phyloP scores from a whole-genome alignment of 352 stramenopile species.

The Phytophthora pinifolia region DNA sequence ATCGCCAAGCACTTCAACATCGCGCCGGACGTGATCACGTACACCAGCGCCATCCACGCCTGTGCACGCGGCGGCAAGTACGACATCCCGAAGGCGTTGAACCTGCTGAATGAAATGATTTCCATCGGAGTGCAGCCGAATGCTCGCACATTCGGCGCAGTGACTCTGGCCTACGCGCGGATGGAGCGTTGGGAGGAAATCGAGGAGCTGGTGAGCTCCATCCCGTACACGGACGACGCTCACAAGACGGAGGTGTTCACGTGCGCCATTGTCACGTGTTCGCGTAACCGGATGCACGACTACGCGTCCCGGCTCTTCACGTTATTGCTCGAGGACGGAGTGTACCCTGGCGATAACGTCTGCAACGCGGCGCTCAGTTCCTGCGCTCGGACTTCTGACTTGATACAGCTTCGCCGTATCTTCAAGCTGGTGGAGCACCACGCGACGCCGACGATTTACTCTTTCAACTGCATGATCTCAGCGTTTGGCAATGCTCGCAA shows the following conservation, averaged over 20 bases:
- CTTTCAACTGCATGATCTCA: slow-evolving; percentile 84
- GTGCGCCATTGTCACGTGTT: slow-evolving; percentile 75
- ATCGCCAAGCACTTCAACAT: slow-evolving; percentile 72
- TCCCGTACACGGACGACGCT: slow-evolving; percentile 53
- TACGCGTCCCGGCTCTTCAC: slow-evolving; percentile 62
- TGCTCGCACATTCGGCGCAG: slow-evolving; percentile 72
- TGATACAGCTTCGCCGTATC: slow-evolving; percentile 59
- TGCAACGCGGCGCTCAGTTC: slow-evolving; percentile 71
- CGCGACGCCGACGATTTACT: slow-evolving; percentile 63
- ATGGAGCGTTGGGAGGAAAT: slow-evolving; percentile 74
- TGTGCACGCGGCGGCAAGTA: slow-evolving; percentile 57
- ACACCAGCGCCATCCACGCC: slow-evolving; percentile 80
- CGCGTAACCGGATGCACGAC: slow-evolving; percentile 65
- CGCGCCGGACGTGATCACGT: slow-evolving; percentile 67
- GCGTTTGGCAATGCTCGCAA: slow-evolving; percentile 68
- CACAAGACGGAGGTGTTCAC: slow-evolving; percentile 71
- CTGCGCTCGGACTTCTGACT: slow-evolving; percentile 60
- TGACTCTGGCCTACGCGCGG: slow-evolving; percentile 67
- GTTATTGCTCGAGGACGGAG: slow-evolving; percentile 62
- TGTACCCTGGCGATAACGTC: slow-evolving; percentile 73
- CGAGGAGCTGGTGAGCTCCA: slow-evolving; percentile 54
- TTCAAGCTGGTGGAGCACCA: slow-evolving; percentile 64
- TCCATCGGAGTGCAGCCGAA: slow-evolving; percentile 55
- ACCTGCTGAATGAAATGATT: slow-evolving; percentile 82
- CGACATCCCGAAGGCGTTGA: slow-evolving; percentile 55